phyloP scores from a whole-genome alignment of 1,284 basidiomycete species.

The Rhizoctonia solani region DNA sequence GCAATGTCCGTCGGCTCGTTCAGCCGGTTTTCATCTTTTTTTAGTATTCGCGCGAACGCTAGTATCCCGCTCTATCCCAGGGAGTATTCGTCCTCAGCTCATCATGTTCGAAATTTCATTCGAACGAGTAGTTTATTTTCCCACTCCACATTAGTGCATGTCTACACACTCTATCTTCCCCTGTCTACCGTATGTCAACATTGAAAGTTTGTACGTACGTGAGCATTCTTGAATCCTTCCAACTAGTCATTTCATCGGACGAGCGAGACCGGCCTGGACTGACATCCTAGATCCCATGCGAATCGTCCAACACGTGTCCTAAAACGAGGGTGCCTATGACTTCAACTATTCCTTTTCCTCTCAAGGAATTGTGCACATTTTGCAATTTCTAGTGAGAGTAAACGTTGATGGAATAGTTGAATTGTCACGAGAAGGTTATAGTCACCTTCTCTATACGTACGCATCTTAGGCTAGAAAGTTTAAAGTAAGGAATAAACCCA shows the following conservation, averaged over 20 bases:
- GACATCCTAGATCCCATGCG: too few relatives aligned
- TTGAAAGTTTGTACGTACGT: not conserved
- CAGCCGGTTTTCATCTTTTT: not conserved
- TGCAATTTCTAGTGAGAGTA: slow-evolving; percentile 1
- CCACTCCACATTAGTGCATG: too few relatives aligned
- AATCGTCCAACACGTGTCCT: slow-evolving; percentile 26
- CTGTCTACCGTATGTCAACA: not conserved
- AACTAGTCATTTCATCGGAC: not conserved
- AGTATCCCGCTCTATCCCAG: not conserved
- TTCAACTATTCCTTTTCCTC: not conserved
- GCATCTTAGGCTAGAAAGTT: too few relatives aligned
- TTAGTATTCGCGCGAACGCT: not conserved
- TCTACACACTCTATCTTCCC: too few relatives aligned
- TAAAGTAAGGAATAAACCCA: too few relatives aligned
- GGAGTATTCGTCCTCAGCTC: not conserved
- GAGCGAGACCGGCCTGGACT: not conserved
- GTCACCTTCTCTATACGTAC: too few relatives aligned
- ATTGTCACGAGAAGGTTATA: too few relatives aligned
- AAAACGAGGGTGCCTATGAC: slow-evolving; percentile 32
- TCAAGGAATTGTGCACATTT: not conserved
- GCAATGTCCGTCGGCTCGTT: not conserved
- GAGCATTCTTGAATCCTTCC: not conserved
- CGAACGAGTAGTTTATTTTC: too few relatives aligned
- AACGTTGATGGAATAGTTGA: too few relatives aligned
- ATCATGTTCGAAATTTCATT: too few relatives aligned